Evolutionary conservation across 805 yeast genomes (phyloP).

Genomic region (Kodamaea jinghongensis): DNA sequence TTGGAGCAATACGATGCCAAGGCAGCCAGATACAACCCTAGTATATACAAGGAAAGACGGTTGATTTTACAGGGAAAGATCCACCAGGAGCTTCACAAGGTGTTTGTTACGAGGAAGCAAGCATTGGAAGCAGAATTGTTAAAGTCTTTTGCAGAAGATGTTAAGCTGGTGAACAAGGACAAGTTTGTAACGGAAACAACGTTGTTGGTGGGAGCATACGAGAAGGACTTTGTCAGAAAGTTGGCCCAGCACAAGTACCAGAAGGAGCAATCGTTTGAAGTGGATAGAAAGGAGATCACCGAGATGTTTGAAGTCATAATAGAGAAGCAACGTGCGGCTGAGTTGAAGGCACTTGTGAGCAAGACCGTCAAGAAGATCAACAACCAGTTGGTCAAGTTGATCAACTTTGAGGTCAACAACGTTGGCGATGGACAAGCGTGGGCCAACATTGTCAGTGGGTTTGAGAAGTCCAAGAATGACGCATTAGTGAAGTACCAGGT

Average conservation of each 20-base stretch:
- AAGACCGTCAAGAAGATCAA: conserved; percentile 48
- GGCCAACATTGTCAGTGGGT: conserved; percentile 18
- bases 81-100: conserved; percentile 33
- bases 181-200: conserved; percentile 16
- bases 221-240: not conserved
- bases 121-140: conserved; percentile 15
- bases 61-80: conserved; percentile 46
- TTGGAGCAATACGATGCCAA: conserved; percentile 57
- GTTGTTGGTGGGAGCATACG: conserved; percentile 1
- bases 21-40: conserved; percentile 71
- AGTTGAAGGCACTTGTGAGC: conserved; percentile 29
- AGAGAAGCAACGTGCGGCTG: conserved; percentile 31
- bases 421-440: conserved; percentile 41
- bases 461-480: conserved; percentile 20
- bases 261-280: conserved; percentile 3
- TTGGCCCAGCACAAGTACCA: conserved; percentile 7
- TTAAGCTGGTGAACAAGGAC: conserved; percentile 12
- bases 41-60: conserved; percentile 68
- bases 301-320: conserved; percentile 44
- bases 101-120: conserved; percentile 36
- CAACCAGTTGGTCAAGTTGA: conserved; percentile 47
- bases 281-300: conserved; percentile 1
- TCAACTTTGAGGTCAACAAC: conserved; percentile 45
- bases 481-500: conserved; percentile 12
- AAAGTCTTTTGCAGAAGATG: conserved; percentile 10